Base-by-base conservation (phyloP, 306 rosid species). In the Corylus americana region DNA sequence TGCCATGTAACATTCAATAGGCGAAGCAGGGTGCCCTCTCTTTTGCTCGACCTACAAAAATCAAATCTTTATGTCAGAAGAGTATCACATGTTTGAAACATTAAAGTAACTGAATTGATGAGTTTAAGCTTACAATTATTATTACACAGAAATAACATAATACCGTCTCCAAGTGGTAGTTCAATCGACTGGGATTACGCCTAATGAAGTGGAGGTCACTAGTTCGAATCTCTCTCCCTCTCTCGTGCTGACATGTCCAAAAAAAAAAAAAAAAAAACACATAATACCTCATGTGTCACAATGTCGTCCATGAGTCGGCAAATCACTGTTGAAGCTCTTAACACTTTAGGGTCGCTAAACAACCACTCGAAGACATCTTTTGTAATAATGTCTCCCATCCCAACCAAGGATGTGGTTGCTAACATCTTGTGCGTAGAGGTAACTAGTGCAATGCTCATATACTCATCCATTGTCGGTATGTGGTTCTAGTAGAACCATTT, bases 1-100 rank as follows among this genome's bases (percentile, higher is more conserved):
- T 17, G 71, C 78, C 83, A 88, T 84, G 79, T 81, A 90, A 51
- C 94, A 86, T 62, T 90, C 90, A 0, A 88, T 67, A 0, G 78
- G 79, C 0, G 83, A 78, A 0, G 78, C 81, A 31, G 75, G 74
- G 12, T 90, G 89, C 17, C 67, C 83, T 57, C 91, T 61, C 45
- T 84, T 49, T 63, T 82, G 79, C 57, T 85, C 92, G 73, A 83
- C 77, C 86, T 82, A 22, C 9, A 4, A 6, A 1, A 3, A 58
- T 58, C 8, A 16, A 49, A 12, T 49, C 2, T 5, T 42, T 58
- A 20, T 57, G 13, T 57, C 8, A 57, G 18, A 53, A 14, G 57
- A 18, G 55, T 4, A 11, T 12, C 0, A 11, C 2, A 51, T 51
- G 5, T 51, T 1, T 47, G 1, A 5, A 47, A 4, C 7, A 47